Base-by-base conservation (phyloP, 345 rosid genomes). In the Eucalyptus erythrocorys region DNA sequence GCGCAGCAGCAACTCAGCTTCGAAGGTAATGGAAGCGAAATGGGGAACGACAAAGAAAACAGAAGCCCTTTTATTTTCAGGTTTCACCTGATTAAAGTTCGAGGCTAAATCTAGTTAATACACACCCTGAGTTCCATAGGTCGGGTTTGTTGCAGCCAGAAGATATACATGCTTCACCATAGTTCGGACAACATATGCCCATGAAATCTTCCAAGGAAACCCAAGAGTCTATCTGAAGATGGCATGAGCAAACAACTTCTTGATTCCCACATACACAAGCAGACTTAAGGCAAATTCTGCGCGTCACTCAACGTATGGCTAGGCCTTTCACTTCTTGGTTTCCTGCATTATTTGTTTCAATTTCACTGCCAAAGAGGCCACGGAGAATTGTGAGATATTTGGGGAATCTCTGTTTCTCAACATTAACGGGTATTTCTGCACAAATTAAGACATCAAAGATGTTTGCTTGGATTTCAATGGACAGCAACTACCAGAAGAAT, bases 341-440 rank as follows among this genome's bases (percentile, higher is more conserved):
- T 48, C 5, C 49, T 48, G 49, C 5, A 48, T 48, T 48, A 48
- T 48, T 10, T 48, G 14, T 10, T 48, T 48, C 14, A 14, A 48
- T 48, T 1, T 48, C 0, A 93, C 99, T 97, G 95, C 91, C 89
- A 85, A 87, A 91, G 88, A 57, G 57, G 22, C 17, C 22, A 86
- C 8, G 55, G 80, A 51, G 55, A 48, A 80, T 34, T 1, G 22
- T 30, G 12, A 47, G 71, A 37, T 15, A 43, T 32, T 76, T 76
- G 13, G 13, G 45, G 47, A 16, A 79, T 40, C 45, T 76, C n/a
- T 86, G 37, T 21, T 32, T n/a, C 13, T 48, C 42, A 55, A 85
- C 12, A 45, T 48, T 12, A 48, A 48, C 49, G 49, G 11, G 49
- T 48, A 48, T 48, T 48, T 48, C 49, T 48, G 49, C 5, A 48